Base-by-base conservation (phyloP, 805 yeast genomes). In the Sungouiella blattae region DNA sequence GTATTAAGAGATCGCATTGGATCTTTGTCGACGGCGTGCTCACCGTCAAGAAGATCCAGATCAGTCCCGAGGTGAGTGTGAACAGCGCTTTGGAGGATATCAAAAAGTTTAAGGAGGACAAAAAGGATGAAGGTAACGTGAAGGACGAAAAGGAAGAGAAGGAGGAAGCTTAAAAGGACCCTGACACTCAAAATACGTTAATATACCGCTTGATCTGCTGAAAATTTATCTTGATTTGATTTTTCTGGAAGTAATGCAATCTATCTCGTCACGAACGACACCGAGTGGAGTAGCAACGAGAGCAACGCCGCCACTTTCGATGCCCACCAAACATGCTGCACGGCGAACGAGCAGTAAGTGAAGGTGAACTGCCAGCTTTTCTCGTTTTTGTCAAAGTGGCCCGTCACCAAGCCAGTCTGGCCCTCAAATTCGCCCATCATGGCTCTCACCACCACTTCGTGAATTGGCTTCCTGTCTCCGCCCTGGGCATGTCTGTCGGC, bases 391-490 rank as follows among this genome's bases (percentile, higher is more conserved):
- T 77, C 67, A 55, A 75, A 83, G 34, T 70, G 77, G 2, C 95
- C 97, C 1, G 88, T 81, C 45, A 93, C 61, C 9, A 93, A 61
- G 0, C 98, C 98, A 2, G 88, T 75, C 49, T 83, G 85, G 2
- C 98, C 98, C 39, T 81, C 84, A 50, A 69, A 93, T 53, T 93
- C 96, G 12, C 98, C 98, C 98, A 93, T 93, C 79, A 91, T 84
- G 12, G 96, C 78, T 38, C 89, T 69, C 15, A 93, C 96, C 0
- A 95, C 91, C 37, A 85, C 66, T 59, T 91, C 98, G 37, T 78
- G 69, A 11, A 87, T 62, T 12, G 70, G 64, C n/a, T 55, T 50
- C 27, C 60, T 49, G 13, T 51, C 58, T 9, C 63, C 46, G 5
- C 27, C 31, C 6, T 45, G 47, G 26, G 56, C 54, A 3, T 55